Evolutionary conservation across 306 rosid genomes (phyloP).

Genomic region (Clitoria ternatea): DNA sequence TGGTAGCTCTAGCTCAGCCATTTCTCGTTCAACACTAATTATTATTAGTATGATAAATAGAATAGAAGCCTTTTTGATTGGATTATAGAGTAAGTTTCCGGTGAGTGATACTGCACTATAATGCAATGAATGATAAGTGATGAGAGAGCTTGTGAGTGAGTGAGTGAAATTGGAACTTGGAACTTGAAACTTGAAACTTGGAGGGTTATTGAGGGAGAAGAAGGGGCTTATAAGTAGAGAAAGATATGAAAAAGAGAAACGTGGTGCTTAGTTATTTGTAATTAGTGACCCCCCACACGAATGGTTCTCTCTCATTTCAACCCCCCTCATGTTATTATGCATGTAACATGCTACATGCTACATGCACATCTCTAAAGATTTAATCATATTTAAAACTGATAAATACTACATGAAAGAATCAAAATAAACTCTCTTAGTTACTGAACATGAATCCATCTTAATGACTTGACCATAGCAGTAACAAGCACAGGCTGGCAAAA

Average conservation of each 20-base stretch:
- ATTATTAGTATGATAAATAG: too few relatives aligned
- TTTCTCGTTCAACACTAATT: conserved; percentile 5
- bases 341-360: background rate
- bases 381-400: too few relatives aligned
- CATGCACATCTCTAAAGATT: conserved; percentile 15
- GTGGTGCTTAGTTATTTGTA: conserved; percentile 42
- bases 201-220: background rate
- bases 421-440: too few relatives aligned
- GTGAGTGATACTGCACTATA: background rate
- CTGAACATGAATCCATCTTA: too few relatives aligned
- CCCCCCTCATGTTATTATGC: conserved; percentile 16
- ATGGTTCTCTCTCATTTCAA: conserved; percentile 23
- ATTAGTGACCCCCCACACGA: conserved; percentile 41
- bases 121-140: background rate
- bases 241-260: conserved; percentile 26
- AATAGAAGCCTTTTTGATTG: too few relatives aligned
- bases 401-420: too few relatives aligned
- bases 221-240: background rate
- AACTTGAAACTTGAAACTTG: background rate
- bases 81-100: background rate
- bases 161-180: background rate
- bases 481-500: conserved; percentile 31
- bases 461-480: conserved; percentile 8
- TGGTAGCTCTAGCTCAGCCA: conserved; percentile 46
- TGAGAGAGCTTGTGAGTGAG: background rate